A percentile compares a stretch with the other conserved stretches of the same genome.
Evolutionary conservation across 2,329 filamentous ascomycete species (phyloP).

Genomic region (Fusarium ramigenum): DNA sequence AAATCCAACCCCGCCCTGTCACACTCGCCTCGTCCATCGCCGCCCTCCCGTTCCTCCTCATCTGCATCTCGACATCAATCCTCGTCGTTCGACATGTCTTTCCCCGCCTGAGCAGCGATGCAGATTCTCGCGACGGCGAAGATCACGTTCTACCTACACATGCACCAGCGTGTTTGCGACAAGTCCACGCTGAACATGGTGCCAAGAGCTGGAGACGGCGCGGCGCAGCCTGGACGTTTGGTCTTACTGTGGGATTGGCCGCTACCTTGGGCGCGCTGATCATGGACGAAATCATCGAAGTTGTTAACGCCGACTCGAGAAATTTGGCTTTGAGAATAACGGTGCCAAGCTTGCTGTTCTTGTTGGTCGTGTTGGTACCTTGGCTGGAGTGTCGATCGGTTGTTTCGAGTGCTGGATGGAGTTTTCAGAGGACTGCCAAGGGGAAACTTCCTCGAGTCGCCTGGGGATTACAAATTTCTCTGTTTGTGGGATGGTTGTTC

Average conservation of each 20-base stretch:
- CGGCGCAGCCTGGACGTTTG: constrained; percentile 73
- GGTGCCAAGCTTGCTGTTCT: constrained; percentile 74
- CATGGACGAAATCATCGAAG: constrained; percentile 83
- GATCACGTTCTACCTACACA: constrained; percentile 70
- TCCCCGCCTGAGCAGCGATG: constrained; percentile 71
- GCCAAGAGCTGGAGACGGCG: constrained; percentile 60
- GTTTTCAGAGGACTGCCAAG: constrained; percentile 66
- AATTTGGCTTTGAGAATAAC: constrained; percentile 74
- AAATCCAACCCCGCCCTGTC: constrained; percentile 53
- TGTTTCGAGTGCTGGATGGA: constrained; percentile 66
- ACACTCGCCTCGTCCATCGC: constrained; percentile 62
- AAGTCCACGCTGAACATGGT: constrained; percentile 67
- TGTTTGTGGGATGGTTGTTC: constrained; percentile 75
- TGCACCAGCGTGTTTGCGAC: constrained; percentile 67
- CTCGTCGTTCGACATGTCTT: constrained; percentile 75
- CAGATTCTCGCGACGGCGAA: constrained; percentile 62
- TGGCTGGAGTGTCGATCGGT: constrained; percentile 80
- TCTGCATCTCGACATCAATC: constrained; percentile 71
- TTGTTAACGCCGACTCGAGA: constrained; percentile 73
- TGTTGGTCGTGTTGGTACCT: constrained; percentile 80
- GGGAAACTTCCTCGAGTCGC: constrained; percentile 67
- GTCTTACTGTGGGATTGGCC: constrained; percentile 79
- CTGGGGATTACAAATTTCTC: constrained; percentile 69
- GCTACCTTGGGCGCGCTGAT: constrained; percentile 83
- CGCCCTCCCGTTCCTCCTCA: constrained; percentile 75